Conservation (phyloP, 2,329 filamentous ascomycete genomes). For the Fusarium staphyleae region DNA sequence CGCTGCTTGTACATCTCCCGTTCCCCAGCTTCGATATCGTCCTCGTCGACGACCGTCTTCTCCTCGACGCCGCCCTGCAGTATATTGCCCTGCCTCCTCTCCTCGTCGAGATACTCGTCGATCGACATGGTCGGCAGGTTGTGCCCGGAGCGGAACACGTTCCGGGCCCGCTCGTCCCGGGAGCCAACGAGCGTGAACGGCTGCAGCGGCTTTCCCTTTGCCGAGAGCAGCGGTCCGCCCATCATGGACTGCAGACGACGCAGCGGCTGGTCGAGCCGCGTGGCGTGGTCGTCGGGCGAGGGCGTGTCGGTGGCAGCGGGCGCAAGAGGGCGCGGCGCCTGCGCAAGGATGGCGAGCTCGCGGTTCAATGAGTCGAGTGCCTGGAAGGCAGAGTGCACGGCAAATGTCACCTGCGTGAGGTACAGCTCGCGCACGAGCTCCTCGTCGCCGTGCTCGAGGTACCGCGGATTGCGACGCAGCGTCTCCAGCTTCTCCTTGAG, state of each 20-base stretch:
- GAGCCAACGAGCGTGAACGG: slow-evolving; percentile 87
- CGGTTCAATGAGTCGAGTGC: slow-evolving; percentile 85
- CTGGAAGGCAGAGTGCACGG: slow-evolving; percentile 82
- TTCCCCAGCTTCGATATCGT: slow-evolving; percentile 87
- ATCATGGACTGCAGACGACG: slow-evolving; percentile 57
- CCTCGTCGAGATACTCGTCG: slow-evolving; percentile 96
- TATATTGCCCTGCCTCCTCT: slow-evolving; percentile 82
- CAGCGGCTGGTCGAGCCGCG: slow-evolving; percentile 74
- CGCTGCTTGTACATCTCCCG: slow-evolving; percentile 91
- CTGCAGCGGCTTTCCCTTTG: slow-evolving; percentile 82
- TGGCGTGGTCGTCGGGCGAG: slow-evolving; percentile 60
- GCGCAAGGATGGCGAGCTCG: slow-evolving; percentile 81
- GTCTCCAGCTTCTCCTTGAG: slow-evolving; percentile 81
- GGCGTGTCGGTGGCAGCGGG: slow-evolving; percentile 55
- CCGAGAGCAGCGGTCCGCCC: slow-evolving; percentile 77
- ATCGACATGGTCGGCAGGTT: slow-evolving; percentile 97
- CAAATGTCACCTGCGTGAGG: slow-evolving; percentile 75
- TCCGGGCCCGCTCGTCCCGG: slow-evolving; percentile 75
- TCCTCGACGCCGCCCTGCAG: slow-evolving; percentile 88
- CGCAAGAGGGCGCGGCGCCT: slow-evolving; percentile 67
- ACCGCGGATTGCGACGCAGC: slow-evolving; percentile 53
- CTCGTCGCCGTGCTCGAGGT: slow-evolving; percentile 76
- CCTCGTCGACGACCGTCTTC: slow-evolving; percentile 81
- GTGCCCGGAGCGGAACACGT: slow-evolving; percentile 90
- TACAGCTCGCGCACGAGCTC: slow-evolving; percentile 81